Base-by-base conservation (phyloP, 108 stramenopile species). In the Nitzschia palea region DNA sequence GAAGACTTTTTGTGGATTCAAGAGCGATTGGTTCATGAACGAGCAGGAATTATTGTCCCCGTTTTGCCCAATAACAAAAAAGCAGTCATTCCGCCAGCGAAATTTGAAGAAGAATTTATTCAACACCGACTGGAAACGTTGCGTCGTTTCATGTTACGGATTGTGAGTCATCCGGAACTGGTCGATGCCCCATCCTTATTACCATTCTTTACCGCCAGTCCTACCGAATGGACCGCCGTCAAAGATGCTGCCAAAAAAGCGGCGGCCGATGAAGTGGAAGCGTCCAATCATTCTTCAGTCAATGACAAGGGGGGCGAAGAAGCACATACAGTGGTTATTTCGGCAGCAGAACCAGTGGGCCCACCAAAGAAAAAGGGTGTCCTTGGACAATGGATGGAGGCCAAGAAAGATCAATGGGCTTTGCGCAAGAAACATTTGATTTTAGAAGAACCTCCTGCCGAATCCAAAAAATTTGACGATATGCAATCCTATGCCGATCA, bases 41-140 rank as follows among this genome's bases (percentile, higher is more conserved):
- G 61, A 29, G 42, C 57, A 23, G 74, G 74, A 17, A 75, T 75
- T 33, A 75, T 75, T 48, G 74, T 75, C 4, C 74, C 74, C 9
- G 58, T 75, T 8, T 58, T 75, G 23, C 66, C 74, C 3, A 9
- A 52, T 2, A 15, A 28, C 1, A 52, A 54, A 44, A 59, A 53
- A 60, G 60, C 74, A 2, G 34, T 18, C 34, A 47, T 22, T 25
- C 20, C 29, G 9, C 52, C 26, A 40, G 50, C 51, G 12, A 67
- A 68, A 35, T 75, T 75, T 47, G 44, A 29, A 14, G 74, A 75
- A 42, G n/a, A 22, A 28, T 75, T 68, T 51, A 47, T 75, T 10
- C 44, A 62, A 6, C 37, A 61, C 3, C 65, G 74, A 9, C 60
- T 55, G 33, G 61, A 27, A 23, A 40, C 22, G 8, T 27, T 75